phyloP scores from a whole-genome alignment of 768 basidiomycete genomes.

The Collybiopsis confluens region DNA sequence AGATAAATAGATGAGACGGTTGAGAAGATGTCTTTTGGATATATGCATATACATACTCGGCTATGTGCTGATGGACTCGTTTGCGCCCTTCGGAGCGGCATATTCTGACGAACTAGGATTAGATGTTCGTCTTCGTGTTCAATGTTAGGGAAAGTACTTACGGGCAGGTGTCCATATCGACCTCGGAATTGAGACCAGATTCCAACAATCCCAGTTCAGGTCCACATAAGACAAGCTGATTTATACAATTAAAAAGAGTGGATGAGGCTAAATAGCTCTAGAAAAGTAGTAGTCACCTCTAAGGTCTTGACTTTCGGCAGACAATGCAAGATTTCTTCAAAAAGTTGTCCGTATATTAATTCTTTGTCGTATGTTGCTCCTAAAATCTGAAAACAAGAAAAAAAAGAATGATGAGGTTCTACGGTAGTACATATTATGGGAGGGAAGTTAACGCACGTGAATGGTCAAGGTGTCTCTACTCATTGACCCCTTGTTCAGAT shows the following conservation, averaged over 20 bases:
- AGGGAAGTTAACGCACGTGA: constrained; percentile 19
- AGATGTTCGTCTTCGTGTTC: no score
- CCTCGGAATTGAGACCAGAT: background rate
- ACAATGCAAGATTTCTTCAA: constrained; percentile 32
- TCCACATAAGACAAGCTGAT: constrained; percentile 20
- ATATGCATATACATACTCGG: constrained; percentile 17
- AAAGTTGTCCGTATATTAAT: constrained; percentile 14
- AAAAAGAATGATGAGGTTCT: no score
- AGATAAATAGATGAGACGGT: background rate
- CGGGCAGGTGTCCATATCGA: constrained; percentile 29
- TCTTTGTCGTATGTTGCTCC: constrained; percentile 22
- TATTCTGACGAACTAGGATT: no score
- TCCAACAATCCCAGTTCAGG: constrained; percentile 19
- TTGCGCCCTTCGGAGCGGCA: constrained; percentile 21
- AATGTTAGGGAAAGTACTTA: no score
- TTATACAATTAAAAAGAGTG: no score
- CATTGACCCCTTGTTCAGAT: constrained; percentile 19
- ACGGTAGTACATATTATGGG: background rate
- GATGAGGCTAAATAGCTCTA: no score
- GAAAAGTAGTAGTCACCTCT: constrained; percentile 15
- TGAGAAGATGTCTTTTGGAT: background rate
- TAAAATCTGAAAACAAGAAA: constrained; percentile 25
- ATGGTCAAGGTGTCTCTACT: constrained; percentile 23
- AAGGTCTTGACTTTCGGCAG: constrained; percentile 25
- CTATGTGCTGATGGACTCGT: constrained; percentile 18